phyloP scores from a whole-genome alignment of 495 filamentous ascomycete species.

The Podospora tetraspora region DNA sequence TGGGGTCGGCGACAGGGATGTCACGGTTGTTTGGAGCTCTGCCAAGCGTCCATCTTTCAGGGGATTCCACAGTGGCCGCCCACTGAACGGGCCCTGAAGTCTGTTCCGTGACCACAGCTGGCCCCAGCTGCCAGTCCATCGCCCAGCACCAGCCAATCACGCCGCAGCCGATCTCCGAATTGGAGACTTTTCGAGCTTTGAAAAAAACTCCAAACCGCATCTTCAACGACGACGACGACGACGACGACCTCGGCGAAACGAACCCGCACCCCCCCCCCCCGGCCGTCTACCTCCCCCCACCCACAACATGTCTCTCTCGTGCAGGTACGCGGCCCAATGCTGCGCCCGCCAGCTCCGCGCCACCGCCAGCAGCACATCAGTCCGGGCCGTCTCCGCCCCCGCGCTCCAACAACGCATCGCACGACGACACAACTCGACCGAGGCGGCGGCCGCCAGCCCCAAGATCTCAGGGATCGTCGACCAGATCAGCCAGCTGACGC shows the following conservation, averaged over 20 bases:
- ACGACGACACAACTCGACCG: constrained; percentile 69
- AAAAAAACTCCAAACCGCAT: constrained; percentile 21
- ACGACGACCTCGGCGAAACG: constrained; percentile 16
- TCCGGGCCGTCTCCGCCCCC: constrained; percentile 36
- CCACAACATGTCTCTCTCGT: constrained; percentile 53
- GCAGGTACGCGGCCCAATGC: constrained; percentile 54
- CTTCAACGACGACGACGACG: not conserved
- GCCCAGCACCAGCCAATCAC: constrained; percentile 18
- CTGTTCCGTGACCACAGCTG: not conserved
- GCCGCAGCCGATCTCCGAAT: constrained; percentile 8
- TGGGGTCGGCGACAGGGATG: constrained; percentile 1
- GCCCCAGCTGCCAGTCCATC: constrained; percentile 14
- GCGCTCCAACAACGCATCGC: constrained; percentile 31
- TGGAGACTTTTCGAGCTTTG: constrained; percentile 26
- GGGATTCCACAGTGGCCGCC: not conserved
- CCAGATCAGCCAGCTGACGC: constrained; percentile 94
- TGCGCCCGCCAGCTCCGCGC: constrained; percentile 53
- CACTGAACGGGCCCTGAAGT: not conserved
- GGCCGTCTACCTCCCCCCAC: not conserved
- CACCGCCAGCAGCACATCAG: constrained; percentile 25
- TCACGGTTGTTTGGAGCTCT: not conserved
- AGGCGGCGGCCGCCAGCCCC: constrained; percentile 63
- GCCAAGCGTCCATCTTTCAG: not conserved
- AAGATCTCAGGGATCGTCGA: constrained; percentile 93
- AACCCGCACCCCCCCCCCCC: constrained; percentile 7